Evolutionary conservation across 129 eudicot genomes (phyloP).

Genomic region (Ambrosia trifida): DNA sequence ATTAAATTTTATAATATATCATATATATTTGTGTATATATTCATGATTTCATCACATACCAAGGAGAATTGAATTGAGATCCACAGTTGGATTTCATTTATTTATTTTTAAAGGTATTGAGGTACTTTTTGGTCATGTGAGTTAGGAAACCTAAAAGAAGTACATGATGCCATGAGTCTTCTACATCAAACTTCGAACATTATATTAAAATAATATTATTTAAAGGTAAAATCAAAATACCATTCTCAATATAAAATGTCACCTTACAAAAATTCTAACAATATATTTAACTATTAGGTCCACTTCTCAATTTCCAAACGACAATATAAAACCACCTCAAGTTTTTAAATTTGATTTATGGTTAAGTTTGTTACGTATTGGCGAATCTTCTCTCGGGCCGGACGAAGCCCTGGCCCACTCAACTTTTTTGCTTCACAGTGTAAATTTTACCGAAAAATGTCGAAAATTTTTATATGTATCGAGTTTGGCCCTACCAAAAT

Average conservation of each 20-base stretch:
- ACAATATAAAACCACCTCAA: too few species aligned
- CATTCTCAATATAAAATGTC: too few species aligned
- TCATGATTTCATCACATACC: background rate
- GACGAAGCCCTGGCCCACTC: too few species aligned
- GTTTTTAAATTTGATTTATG: too few species aligned
- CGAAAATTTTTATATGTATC: too few species aligned
- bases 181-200: constrained; percentile 9
- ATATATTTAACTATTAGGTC: background rate
- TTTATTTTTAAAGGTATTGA: constrained; percentile 6
- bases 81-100: constrained; percentile 20
- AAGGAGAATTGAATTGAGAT: constrained; percentile 20
- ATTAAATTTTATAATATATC: too few species aligned
- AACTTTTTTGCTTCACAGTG: too few species aligned
- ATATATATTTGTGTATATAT: background rate
- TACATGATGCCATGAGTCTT: background rate
- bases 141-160: constrained; percentile 7
- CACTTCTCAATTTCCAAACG: background rate
- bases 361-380: too few species aligned
- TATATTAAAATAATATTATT: background rate
- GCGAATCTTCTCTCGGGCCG: too few species aligned
- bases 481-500: too few species aligned
- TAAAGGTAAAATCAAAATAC: too few species aligned
- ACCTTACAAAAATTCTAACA: background rate
- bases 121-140: constrained; percentile 35
- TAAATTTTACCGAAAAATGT: too few species aligned